Percentiles rank a stretch among this genome's conserved stretches.
These are phyloP conservation scores for Phytophthora megakarya DNA, from an alignment of 352 stramenopile genomes.

Conservation along the genomic window DNA sequence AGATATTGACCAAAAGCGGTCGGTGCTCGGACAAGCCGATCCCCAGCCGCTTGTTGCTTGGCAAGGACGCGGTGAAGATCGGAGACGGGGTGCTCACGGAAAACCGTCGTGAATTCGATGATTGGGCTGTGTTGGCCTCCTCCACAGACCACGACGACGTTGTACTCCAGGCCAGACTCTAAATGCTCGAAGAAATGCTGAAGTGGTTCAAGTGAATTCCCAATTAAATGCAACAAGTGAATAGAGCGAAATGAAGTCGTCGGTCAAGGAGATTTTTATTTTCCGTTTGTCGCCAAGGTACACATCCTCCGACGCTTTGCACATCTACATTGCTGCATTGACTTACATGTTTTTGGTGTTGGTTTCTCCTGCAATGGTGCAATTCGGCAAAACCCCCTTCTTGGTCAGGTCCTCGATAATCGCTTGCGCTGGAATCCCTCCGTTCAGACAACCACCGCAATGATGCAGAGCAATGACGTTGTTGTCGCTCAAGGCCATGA, in stretches of 20 bases:
- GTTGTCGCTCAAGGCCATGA: slow-evolving; percentile 62
- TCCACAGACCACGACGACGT: slow-evolving; percentile 35
- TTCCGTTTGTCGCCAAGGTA: not conserved
- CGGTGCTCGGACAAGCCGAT: slow-evolving; percentile 40
- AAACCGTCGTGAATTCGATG: slow-evolving; percentile 31
- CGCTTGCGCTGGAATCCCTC: slow-evolving; percentile 52
- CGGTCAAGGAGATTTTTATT: too few relatives aligned
- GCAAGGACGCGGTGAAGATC: slow-evolving; percentile 40
- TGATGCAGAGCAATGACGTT: slow-evolving; percentile 79
- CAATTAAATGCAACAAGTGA: slow-evolving; percentile 2
- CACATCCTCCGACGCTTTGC: not conserved
- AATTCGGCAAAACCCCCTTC: slow-evolving; percentile 47
- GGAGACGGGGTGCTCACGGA: slow-evolving; percentile 24
- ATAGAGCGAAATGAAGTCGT: slow-evolving; percentile 25
- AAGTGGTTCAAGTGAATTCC: slow-evolving; percentile 6
- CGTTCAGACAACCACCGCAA: slow-evolving; percentile 77
- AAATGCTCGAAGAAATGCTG: slow-evolving; percentile 7
- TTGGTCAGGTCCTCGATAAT: slow-evolving; percentile 52
- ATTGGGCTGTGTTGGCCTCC: slow-evolving; percentile 32
- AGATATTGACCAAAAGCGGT: slow-evolving; percentile 43
- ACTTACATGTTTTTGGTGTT: slow-evolving; percentile 13
- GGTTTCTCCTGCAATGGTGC: slow-evolving; percentile 30
- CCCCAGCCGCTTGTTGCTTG: slow-evolving; percentile 39
- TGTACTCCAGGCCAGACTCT: slow-evolving; percentile 19
- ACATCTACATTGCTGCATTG: not conserved